phyloP scores from a whole-genome alignment of 2,329 filamentous ascomycete genomes.

The Graphilbum sp. region DNA sequence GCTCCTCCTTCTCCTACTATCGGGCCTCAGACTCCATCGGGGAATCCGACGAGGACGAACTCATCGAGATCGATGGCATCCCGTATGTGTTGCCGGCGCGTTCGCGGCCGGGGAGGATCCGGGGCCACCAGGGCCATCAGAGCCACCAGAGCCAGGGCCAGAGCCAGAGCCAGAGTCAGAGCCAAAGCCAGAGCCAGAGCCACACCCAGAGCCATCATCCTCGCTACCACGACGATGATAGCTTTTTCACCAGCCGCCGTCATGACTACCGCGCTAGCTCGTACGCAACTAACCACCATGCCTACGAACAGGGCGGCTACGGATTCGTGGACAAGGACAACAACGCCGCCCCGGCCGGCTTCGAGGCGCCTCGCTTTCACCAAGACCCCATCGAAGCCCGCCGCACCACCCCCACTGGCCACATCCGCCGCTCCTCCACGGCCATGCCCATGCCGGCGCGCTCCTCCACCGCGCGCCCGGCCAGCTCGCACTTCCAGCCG shows the following conservation, averaged over 20 bases:
- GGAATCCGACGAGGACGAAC: conserved; percentile 49
- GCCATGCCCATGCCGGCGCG: conserved; percentile 28
- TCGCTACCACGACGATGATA: conserved; percentile 19
- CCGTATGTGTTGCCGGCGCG: conserved; percentile 36
- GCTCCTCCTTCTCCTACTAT: conserved; percentile 38
- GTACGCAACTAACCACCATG: conserved; percentile 42
- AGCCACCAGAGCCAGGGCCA: neutral
- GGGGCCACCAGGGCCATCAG: conserved; percentile 13
- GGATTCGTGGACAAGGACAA: conserved; percentile 17
- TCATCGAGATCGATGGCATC: conserved; percentile 34
- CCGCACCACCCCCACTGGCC: conserved; percentile 22
- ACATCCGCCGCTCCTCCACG: conserved; percentile 9
- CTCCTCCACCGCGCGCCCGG: conserved; percentile 33
- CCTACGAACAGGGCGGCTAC: conserved; percentile 34
- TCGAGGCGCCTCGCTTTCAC: conserved; percentile 24
- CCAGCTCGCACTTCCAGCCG: conserved; percentile 24
- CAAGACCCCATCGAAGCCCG: conserved; percentile 19
- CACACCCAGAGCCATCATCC: conserved; percentile 16
- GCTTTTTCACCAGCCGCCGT: conserved; percentile 8
- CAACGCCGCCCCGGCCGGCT: conserved; percentile 19
- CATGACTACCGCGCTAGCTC: conserved; percentile 24
- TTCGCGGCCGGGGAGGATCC: conserved; percentile 28
- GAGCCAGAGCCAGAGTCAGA: conserved; percentile 14
- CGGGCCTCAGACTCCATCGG: conserved; percentile 41
- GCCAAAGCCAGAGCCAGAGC: neutral